These are phyloP conservation scores for Phoma sp. DNA, from an alignment of 2,329 filamentous ascomycete genomes.

Conservation along the genomic window DNA sequence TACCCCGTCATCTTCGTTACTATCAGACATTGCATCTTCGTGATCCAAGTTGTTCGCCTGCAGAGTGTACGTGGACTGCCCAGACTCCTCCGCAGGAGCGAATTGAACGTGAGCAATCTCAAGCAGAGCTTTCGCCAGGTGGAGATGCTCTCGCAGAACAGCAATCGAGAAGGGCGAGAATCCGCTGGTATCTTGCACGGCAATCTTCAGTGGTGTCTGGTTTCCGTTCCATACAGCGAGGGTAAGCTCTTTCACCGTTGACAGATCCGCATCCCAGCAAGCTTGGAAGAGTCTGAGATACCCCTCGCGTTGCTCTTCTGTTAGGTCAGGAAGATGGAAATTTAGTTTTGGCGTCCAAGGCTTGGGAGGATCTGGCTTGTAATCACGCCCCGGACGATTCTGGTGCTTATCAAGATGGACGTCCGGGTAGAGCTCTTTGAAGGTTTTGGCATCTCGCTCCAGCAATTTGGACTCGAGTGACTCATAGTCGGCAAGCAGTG, in stretches of 20 bases:
- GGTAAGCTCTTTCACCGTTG: conserved; percentile 69
- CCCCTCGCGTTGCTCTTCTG: conserved; percentile 60
- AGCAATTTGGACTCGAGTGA: conserved; percentile 63
- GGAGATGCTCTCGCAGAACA: conserved; percentile 68
- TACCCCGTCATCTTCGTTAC: conserved; percentile 36
- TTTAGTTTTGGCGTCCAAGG: conserved; percentile 23
- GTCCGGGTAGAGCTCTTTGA: conserved; percentile 66
- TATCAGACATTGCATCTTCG: conserved; percentile 34
- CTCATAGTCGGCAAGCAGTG: conserved; percentile 60
- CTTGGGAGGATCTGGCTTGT: conserved; percentile 20
- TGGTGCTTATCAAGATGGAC: not conserved
- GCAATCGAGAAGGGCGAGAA: conserved; percentile 73
- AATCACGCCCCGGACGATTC: not conserved
- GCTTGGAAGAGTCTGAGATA: conserved; percentile 77
- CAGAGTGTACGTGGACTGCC: conserved; percentile 58
- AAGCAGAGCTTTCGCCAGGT: conserved; percentile 69
- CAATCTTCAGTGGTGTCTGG: conserved; percentile 65
- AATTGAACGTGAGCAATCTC: conserved; percentile 76
- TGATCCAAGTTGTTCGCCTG: conserved; percentile 37
- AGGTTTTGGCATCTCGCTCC: conserved; percentile 69
- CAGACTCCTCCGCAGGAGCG: conserved; percentile 55
- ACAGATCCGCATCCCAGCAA: conserved; percentile 72
- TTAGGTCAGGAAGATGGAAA: conserved; percentile 60
- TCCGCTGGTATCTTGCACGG: conserved; percentile 59
- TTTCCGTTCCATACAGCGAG: conserved; percentile 64